phyloP scores from a whole-genome alignment of 2,329 filamentous ascomycete species.

The Colletotrichum viniferum region DNA sequence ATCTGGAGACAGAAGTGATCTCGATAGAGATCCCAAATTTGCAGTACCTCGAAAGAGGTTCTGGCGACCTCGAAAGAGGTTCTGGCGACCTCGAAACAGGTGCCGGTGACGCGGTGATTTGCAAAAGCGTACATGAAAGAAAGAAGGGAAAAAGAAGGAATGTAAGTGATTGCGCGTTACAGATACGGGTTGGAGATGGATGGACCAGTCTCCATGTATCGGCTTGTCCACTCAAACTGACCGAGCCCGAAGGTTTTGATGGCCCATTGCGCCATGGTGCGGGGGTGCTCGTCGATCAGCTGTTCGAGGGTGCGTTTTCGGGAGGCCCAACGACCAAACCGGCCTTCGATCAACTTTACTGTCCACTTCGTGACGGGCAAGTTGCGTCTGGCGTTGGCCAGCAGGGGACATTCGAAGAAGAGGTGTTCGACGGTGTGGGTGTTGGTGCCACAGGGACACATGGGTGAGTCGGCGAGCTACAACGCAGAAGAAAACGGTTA shows the following conservation, averaged over 20 bases:
- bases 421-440: neutral
- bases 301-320: neutral
- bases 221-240: neutral
- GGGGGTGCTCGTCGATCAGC: neutral
- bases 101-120: neutral
- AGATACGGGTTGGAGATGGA: neutral
- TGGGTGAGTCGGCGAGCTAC: neutral
- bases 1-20: neutral
- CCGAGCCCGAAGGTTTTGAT: neutral
- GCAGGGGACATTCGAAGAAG: neutral
- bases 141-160: neutral
- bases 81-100: neutral
- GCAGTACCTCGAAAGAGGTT: neutral
- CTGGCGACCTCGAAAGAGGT: neutral
- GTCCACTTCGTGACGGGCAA: neutral
- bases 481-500: neutral
- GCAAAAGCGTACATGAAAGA: neutral
- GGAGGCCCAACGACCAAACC: neutral
- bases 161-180: neutral
- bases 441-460: neutral
- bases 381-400: neutral
- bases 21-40: neutral
- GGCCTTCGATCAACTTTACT: neutral
- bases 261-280: neutral
- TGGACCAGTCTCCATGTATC: neutral